Base-by-base conservation (phyloP, 2,329 filamentous ascomycete species). In the Monosporascus sp. region DNA sequence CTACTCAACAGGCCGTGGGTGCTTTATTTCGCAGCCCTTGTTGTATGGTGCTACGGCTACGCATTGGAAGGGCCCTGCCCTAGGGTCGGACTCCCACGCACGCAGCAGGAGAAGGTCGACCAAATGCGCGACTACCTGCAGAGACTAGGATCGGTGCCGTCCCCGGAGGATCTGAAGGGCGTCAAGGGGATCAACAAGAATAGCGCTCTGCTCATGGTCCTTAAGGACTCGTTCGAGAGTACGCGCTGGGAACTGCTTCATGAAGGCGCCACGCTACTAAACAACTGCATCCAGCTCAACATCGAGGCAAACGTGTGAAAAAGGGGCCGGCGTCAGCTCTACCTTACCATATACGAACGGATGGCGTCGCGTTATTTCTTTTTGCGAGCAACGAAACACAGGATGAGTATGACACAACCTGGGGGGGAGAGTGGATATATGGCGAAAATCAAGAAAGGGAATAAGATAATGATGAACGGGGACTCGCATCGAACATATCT, bases 21-120 rank as follows among this genome's bases (percentile, higher is more conserved):
- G 11, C 76, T 97, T 49, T 99, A 97, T 71, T 95, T 96, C 66
- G 90, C 94, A 1, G 85, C 87, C 0, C 78, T 99, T 15, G 90
- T 97, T 22, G 89, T 97, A 1, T 99, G 94, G 94, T 90, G 85
- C 55, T 99, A 97, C 64, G 93, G 92, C 2, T 97, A 85, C 66
- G 91, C 93, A 0, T 75, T 96, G 20, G 94, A 97, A 61, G 94
- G 94, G 0, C 82, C 90, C 0, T 82, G 89, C 53, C 74, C 78
- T 6, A 72, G 70, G 4, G 64, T 72, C 49, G 78, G 71, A 60
- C 72, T 74, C 20, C 82, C 88, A 52, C 70, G 68, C 38, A 85
- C 77, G 1, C 77, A 78, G 48, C 80, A 84, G 15, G 86, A 89
- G 57, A 86, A 88, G 67, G 80, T 88, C 45, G 78, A 75, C 41